Base-by-base conservation (phyloP, 352 stramenopile species). In the Albugo candida region DNA sequence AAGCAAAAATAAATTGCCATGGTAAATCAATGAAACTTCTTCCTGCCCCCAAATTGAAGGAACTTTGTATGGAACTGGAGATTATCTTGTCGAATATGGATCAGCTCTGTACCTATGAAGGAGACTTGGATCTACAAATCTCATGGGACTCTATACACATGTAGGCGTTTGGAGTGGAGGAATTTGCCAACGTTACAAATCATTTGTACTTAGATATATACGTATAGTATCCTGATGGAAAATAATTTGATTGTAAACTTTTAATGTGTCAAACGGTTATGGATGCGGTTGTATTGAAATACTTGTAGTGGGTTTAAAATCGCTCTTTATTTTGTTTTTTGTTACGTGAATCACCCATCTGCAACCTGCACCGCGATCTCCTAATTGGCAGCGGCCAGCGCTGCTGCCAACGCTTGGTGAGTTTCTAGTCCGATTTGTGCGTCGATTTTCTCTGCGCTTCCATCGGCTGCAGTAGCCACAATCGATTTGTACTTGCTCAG, bases 371-470 rank as follows among this genome's bases (percentile, higher is more conserved):
- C 24, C 24, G 24, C 24, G 3, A 31, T 8, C 24, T 31, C 24
- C 8, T 8, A 31, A 43, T 43, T 43, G 8, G 8, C 8, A 24
- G 51, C 62, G 41, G 80, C 78, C 48, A 97, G 63, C 18, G 92
- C 92, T 41, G 65, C 54, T 49, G 88, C 81, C 83, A 97, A 92
- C 31, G 87, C 81, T 55, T 79, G 71, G 68, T 96, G 92, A 18
- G 91, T 83, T 64, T 98, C 93, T 60, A 95, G 83, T 50, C 94
- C 88, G 60, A 98, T 97, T 71, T 96, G 84, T 13, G 92, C 92
- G 61, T 96, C 81, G 17, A 94, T 83, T 60, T 92, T 83, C 52
- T 95, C 92, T 35, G 81, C 51, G 47, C 73, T 85, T 55, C 91
- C 92, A 36, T 84, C 70, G 39, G 84, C 65, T 37, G 85, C 80